phyloP scores from a whole-genome alignment of 2,329 filamentous ascomycete genomes.

The Aspergillus brunneoviolaceus region DNA sequence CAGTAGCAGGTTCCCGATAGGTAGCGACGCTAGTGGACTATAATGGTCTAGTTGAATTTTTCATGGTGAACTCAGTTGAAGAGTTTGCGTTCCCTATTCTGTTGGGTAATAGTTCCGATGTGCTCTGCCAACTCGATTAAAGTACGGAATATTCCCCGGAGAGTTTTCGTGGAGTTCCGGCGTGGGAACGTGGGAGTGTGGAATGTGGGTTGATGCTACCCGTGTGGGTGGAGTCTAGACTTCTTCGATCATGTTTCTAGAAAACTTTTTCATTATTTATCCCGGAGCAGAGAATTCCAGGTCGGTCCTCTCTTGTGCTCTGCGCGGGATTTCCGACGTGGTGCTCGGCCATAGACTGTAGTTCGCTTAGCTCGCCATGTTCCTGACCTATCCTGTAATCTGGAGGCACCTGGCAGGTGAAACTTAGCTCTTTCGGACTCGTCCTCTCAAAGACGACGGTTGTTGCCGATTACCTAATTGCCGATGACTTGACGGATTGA shows the following conservation, averaged over 20 bases:
- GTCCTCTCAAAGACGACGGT: background rate
- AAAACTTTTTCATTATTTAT: background rate
- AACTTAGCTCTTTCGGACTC: background rate
- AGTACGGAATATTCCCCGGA: background rate
- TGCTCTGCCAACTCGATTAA: background rate
- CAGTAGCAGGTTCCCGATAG: background rate
- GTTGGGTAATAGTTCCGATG: background rate
- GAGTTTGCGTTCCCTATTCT: background rate
- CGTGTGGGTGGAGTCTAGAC: background rate
- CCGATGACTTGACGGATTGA: background rate
- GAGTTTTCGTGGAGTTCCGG: background rate
- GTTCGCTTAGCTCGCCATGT: too few relatives aligned
- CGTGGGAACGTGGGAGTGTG: background rate
- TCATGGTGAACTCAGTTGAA: too few relatives aligned
- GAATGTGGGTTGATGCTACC: background rate
- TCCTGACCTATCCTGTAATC: too few relatives aligned
- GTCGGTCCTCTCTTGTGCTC: background rate
- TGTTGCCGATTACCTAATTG: background rate
- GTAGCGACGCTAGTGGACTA: background rate
- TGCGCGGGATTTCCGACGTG: background rate
- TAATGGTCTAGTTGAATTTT: background rate
- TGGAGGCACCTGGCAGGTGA: too few relatives aligned
- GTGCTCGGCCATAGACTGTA: too few relatives aligned
- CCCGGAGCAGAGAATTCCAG: background rate
- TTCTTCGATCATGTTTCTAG: background rate